These are phyloP conservation scores for Cytidiella melzeri DNA, from an alignment of 768 basidiomycete genomes.

Conservation along the genomic window DNA sequence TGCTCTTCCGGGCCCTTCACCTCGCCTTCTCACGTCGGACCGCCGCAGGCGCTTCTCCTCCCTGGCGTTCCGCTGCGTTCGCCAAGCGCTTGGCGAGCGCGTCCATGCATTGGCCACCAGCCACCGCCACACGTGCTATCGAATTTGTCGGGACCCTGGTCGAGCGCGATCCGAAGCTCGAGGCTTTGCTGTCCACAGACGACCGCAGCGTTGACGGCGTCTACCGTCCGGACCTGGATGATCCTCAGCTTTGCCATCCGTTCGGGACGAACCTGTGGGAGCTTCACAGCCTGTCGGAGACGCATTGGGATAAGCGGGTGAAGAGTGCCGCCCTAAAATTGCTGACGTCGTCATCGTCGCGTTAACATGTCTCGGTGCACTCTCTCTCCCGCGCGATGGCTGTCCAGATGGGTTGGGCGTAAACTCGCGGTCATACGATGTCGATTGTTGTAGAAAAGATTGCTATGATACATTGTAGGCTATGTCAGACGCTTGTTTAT, in stretches of 20 bases:
- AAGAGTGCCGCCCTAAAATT: conserved; percentile 59
- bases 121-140: conserved; percentile 57
- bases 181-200: conserved; percentile 79
- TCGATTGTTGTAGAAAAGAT: neutral
- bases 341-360: neutral
- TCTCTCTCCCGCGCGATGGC: neutral
- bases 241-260: conserved; percentile 77
- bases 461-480: neutral
- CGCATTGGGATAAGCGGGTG: conserved; percentile 64
- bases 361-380: neutral
- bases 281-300: conserved; percentile 52
- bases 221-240: conserved; percentile 81
- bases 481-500: too few species aligned
- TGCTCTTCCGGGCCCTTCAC: conserved; percentile 82
- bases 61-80: conserved; percentile 85
- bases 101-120: conserved; percentile 75
- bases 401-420: neutral
- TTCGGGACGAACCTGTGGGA: conserved; percentile 90
- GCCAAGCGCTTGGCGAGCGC: conserved; percentile 84
- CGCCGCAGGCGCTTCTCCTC: conserved; percentile 46
- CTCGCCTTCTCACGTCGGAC: conserved; percentile 76
- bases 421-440: neutral
- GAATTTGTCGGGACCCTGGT: conserved; percentile 70
- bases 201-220: conserved; percentile 82
- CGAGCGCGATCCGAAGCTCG: conserved; percentile 72